Conservation (phyloP, 192 early-diverging fungal genomes). For the Umbelopsis sp. region DNA sequence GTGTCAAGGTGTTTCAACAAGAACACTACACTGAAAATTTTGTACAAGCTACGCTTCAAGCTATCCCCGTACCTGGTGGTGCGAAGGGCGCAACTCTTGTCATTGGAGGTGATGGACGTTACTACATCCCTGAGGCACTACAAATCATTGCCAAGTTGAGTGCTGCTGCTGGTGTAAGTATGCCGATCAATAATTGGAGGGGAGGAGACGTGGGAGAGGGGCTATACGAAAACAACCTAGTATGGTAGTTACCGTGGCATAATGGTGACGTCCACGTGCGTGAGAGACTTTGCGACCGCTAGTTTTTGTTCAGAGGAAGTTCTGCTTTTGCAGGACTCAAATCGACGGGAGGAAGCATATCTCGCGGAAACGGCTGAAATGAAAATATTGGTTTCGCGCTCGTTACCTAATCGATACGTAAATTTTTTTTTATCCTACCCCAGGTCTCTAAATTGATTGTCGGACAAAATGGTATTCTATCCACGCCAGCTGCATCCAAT, state of each 20-base stretch:
- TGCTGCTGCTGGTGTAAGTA: conserved; percentile 77
- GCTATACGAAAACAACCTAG: too few relatives aligned
- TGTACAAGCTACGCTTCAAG: conserved; percentile 85
- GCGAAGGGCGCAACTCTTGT: conserved; percentile 81
- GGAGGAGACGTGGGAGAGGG: neutral
- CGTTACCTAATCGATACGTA: conserved; percentile 11
- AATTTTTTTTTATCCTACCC: conserved; percentile 23
- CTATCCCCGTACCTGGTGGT: conserved; percentile 74
- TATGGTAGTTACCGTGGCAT: too few relatives aligned
- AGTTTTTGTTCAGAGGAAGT: too few relatives aligned
- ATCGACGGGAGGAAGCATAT: too few relatives aligned
- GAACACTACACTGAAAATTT: conserved; percentile 96
- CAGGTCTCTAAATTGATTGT: conserved; percentile 86
- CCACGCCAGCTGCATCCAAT: conserved; percentile 94
- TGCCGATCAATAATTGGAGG: neutral
- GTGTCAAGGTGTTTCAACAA: conserved; percentile 95
- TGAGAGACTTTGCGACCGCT: too few relatives aligned
- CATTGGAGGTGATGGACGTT: conserved; percentile 96
- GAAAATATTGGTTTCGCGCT: neutral
- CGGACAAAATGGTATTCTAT: conserved; percentile 90
- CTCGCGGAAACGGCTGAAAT: too few relatives aligned
- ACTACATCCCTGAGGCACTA: conserved; percentile 80
- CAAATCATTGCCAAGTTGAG: conserved; percentile 87
- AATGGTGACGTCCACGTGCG: neutral
- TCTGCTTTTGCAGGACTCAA: too few relatives aligned